Percentiles rank a stretch among this genome's conserved stretches.
phyloP scores from a whole-genome alignment of 2,329 filamentous ascomycete species.

The Trichoderma arundinaceum region DNA sequence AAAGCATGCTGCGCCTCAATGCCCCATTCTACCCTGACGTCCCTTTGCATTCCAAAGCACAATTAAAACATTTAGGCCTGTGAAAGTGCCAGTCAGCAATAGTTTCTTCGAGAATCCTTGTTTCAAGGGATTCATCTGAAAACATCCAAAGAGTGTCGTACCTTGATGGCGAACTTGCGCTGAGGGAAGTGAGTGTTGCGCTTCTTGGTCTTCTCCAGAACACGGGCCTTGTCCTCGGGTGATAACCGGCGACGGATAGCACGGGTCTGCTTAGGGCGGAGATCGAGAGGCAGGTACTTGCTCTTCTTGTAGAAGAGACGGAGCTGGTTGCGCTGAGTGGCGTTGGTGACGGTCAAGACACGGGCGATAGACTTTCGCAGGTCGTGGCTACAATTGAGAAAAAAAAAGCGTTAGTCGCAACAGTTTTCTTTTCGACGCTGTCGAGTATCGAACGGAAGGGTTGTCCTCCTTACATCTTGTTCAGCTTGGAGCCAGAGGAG shows the following conservation, averaged over 20 bases:
- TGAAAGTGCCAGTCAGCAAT: background rate
- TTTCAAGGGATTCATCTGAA: background rate
- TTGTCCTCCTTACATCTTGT: conserved; percentile 80
- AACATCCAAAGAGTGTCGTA: conserved; percentile 48
- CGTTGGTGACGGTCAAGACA: conserved; percentile 99
- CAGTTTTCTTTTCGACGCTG: conserved; percentile 21
- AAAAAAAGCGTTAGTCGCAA: conserved; percentile 37
- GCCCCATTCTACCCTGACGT: conserved; percentile 45
- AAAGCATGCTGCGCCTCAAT: conserved; percentile 49
- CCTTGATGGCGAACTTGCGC: conserved; percentile 99
- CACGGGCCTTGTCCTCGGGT: conserved; percentile 83
- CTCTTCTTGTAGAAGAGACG: conserved; percentile 99
- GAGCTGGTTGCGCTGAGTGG: conserved; percentile 97
- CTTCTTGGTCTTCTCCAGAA: conserved; percentile 97
- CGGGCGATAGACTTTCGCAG: conserved; percentile 99
- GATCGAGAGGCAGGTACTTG: conserved; percentile 98
- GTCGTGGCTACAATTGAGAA: conserved; percentile 73
- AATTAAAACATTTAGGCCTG: conserved; percentile 42
- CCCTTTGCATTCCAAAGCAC: conserved; percentile 39
- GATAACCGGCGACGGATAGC: conserved; percentile 95
- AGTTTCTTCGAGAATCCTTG: background rate
- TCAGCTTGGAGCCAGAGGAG: conserved; percentile 93
- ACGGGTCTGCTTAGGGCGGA: conserved; percentile 97
- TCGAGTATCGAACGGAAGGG: background rate
- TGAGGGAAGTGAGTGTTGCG: conserved; percentile 94